phyloP scores from a whole-genome alignment of 2,329 filamentous ascomycete genomes.

The Penicillium rolfsii region DNA sequence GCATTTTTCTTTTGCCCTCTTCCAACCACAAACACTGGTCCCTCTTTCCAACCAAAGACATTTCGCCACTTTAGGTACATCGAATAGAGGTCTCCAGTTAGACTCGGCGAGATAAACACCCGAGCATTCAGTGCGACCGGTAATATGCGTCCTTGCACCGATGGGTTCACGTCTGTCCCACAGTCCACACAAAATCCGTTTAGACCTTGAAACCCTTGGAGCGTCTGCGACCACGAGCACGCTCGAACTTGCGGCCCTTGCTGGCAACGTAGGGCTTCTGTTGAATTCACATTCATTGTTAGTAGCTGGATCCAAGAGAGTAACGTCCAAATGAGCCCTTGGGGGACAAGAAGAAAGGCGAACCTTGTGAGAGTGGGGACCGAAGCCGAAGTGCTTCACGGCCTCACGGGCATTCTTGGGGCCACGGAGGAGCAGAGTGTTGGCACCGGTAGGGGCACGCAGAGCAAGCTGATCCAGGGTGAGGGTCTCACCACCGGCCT shows the following conservation, averaged over 20 bases:
- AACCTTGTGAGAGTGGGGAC: constrained; percentile 97
- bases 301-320: constrained; percentile 13
- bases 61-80: constrained; percentile 30
- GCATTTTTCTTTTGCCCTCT: constrained; percentile 35
- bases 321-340: background rate
- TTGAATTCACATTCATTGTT: constrained; percentile 16
- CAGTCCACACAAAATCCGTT: constrained; percentile 48
- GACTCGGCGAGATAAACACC: constrained; percentile 25
- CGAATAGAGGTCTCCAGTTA: constrained; percentile 27
- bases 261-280: constrained; percentile 95
- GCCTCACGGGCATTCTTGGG: constrained; percentile 98
- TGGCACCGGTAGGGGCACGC: constrained; percentile 90
- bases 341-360: constrained; percentile 32
- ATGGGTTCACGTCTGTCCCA: constrained; percentile 19
- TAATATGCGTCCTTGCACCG: constrained; percentile 21
- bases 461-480: constrained; percentile 97
- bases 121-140: constrained; percentile 16
- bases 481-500: constrained; percentile 91
- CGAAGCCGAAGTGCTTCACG: constrained; percentile 98
- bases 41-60: constrained; percentile 28
- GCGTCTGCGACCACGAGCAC: constrained; percentile 96
- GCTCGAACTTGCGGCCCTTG: constrained; percentile 99
- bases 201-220: constrained; percentile 99
- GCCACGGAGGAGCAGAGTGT: constrained; percentile 95
- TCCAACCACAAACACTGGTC: constrained; percentile 30